Evolutionary conservation across 345 rosid species (phyloP), one percentile per base, ranked within the genome.

Genomic region (Acer saccharum): DNA sequence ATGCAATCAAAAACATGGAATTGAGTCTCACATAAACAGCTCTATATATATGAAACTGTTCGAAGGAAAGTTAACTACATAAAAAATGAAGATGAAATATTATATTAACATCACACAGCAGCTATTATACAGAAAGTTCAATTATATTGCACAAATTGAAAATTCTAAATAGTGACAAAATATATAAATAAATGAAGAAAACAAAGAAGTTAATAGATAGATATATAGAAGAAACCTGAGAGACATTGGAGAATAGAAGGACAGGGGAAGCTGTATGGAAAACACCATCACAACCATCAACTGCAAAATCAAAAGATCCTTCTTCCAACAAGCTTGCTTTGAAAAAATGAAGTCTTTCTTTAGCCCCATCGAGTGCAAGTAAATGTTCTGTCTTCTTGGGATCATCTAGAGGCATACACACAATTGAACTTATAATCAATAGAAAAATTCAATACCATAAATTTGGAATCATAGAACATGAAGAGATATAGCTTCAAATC

Each of bases 181-280:
- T 35, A 35, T 35, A 35, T 35, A 35, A 35, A 57, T 57, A 57
- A 0, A 63, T 63, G 27, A 63, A 21, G 1, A 8, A 27, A 68
- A 10, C 39, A 35, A 4, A 35, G 6, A 4, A 29, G 44, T 5
- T 41, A 41, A 41, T 2, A 29, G 39, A 35, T 35, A 35, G 39
- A 4, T 35, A 35, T 35, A 35, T 35, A 5, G 39, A 35, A 35
- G 39, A 35, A 29, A 81, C 83, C 83, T 76, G 78, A 20, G 81
- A 81, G 14, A 73, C 71, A 29, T 65, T 39, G 52, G 77, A 72
- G 18, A 61, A 16, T 35, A 35, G 39, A 4, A 63, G 35, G 50
- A 71, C 62, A 57, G 88, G 88, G n/a, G 81, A 80, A 4, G 84
- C 88, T 7, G 81, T 79, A 35, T 83, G 88, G 72, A 83, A 83